These are phyloP conservation scores for Russula vinacea DNA, from an alignment of 768 basidiomycete genomes.

Conservation along the genomic window DNA sequence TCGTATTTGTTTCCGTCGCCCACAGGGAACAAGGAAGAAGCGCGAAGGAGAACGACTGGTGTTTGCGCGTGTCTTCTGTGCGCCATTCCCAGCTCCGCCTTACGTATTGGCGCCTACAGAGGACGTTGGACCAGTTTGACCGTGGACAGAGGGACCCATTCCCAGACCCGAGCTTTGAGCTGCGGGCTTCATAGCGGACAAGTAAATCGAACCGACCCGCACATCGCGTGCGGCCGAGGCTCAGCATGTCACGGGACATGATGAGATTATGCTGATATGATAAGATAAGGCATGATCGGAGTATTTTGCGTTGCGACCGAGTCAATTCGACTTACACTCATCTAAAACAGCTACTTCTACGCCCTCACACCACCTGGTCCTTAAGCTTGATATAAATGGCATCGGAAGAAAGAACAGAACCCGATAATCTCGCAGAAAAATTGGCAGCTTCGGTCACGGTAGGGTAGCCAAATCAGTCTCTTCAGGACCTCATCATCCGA, in stretches of 20 bases:
- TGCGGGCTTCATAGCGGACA: too few species aligned
- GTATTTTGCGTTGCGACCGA: not conserved
- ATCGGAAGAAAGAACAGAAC: not conserved
- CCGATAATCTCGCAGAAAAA: conserved; percentile 4
- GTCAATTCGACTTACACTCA: not conserved
- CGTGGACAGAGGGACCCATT: not conserved
- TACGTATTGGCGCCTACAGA: too few species aligned
- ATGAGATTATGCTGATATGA: not conserved
- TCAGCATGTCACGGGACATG: too few species aligned
- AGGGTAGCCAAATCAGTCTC: conserved; percentile 2
- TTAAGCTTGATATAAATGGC: conserved; percentile 5
- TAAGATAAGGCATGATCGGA: not conserved
- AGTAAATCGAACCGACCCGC: not conserved
- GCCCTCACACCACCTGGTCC: not conserved
- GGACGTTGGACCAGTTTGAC: too few species aligned
- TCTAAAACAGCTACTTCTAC: not conserved
- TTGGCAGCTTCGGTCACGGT: not conserved
- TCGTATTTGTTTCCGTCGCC: conserved; percentile 94
- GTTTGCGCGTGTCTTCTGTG: not conserved
- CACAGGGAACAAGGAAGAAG: conserved; percentile 49
- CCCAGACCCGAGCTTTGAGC: not conserved
- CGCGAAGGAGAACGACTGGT: not conserved
- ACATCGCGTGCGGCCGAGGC: too few species aligned
- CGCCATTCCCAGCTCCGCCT: too few species aligned
- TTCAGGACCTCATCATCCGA: not conserved